A percentile compares a stretch with the other conserved stretches of the same genome.
Evolutionary conservation across 2,329 filamentous ascomycete genomes (phyloP).

Genomic region (Mycogone perniciosa): DNA sequence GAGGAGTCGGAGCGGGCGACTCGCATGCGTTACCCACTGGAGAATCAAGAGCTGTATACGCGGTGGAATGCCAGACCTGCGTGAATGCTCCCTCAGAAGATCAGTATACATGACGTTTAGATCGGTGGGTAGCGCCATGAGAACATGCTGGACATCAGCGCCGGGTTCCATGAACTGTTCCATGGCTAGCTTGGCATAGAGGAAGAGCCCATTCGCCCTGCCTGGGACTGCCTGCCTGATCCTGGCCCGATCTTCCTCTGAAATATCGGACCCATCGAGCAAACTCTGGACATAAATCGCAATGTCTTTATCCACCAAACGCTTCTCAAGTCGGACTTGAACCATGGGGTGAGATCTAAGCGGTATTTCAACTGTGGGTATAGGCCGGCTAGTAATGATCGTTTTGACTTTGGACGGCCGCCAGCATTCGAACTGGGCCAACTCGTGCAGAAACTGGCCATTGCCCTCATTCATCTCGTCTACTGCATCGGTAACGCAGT

Average conservation of each 20-base stretch:
- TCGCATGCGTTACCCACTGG: conserved; percentile 35
- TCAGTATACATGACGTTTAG: conserved; percentile 35
- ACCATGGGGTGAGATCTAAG: conserved; percentile 21
- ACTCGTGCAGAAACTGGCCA: conserved; percentile 23
- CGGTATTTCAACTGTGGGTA: conserved; percentile 22
- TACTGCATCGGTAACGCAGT: conserved; percentile 37
- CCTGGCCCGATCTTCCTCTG: conserved; percentile 11
- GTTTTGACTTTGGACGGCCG: conserved; percentile 32
- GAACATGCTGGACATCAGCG: conserved; percentile 20
- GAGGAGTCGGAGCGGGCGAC: conserved; percentile 34
- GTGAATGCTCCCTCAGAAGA: conserved; percentile 32
- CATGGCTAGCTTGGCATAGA: conserved; percentile 39
- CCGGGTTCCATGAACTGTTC: conserved; percentile 28
- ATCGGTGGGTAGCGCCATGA: conserved; percentile 28
- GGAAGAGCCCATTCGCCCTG: conserved; percentile 36
- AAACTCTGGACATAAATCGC: conserved; percentile 26
- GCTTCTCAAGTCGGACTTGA: conserved; percentile 30
- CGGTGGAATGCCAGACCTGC: conserved; percentile 24
- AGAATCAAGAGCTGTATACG: conserved; percentile 34
- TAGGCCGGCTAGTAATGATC: conserved; percentile 37
- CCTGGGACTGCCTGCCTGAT: conserved; percentile 27
- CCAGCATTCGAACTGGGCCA: conserved; percentile 27
- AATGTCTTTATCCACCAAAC: conserved; percentile 34
- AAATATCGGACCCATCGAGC: conserved; percentile 13
- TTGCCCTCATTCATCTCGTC: conserved; percentile 40